Percentiles rank a stretch among this genome's conserved stretches.
These are phyloP conservation scores for Arthroderma uncinatum DNA, from an alignment of 2,329 filamentous ascomycete species.

Conservation along the genomic window DNA sequence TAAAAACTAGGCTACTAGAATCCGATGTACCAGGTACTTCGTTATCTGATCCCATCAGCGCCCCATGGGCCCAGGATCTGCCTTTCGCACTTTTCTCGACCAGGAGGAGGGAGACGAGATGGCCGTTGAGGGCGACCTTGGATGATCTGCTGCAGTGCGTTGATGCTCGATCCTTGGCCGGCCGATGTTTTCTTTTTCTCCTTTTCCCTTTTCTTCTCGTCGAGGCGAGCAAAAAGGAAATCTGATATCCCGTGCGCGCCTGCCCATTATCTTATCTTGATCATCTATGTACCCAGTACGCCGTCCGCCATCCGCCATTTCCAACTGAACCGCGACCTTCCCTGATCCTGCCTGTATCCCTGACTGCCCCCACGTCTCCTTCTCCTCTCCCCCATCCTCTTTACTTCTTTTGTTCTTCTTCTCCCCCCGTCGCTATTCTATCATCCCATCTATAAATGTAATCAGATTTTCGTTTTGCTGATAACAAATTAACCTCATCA, in stretches of 20 bases:
- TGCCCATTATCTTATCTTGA: slow-evolving; percentile 6
- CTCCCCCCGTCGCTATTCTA: not conserved
- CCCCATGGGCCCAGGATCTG: not conserved
- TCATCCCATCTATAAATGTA: not conserved
- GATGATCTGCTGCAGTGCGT: not conserved
- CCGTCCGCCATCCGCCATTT: not conserved
- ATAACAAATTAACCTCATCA: slow-evolving; percentile 3
- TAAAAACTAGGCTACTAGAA: not conserved
- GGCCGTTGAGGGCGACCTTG: not conserved
- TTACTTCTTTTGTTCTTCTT: not conserved
- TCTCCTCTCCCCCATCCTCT: not conserved
- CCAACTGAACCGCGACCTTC: not conserved
- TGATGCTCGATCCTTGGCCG: not conserved
- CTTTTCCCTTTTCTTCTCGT: not conserved
- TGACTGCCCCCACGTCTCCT: not conserved
- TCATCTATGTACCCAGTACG: not conserved
- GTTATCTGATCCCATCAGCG: not conserved
- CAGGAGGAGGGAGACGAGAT: not conserved
- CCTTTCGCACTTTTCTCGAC: not conserved
- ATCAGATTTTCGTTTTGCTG: slow-evolving; percentile 4
- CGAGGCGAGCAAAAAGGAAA: not conserved
- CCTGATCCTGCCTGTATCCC: not conserved
- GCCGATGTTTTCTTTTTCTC: not conserved
- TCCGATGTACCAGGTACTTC: not conserved
- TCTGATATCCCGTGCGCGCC: not conserved